Evolutionary conservation across 495 filamentous ascomycete species (phyloP), one percentile per base, ranked within the genome.

Genomic region (Penicillium turbatum): DNA sequence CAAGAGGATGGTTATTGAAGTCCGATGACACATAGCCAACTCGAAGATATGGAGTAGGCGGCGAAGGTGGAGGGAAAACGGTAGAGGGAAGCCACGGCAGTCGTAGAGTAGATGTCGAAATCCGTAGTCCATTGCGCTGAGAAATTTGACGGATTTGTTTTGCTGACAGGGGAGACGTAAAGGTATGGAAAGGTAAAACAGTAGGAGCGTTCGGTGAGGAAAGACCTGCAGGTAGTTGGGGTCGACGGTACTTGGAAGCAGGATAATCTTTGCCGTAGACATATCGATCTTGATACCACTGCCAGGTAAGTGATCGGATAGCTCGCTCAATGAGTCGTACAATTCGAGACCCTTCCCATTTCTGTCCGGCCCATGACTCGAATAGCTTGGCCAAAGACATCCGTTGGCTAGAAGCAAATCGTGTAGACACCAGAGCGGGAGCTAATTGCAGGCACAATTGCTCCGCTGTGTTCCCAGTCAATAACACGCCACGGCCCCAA

Each of bases 1-100:
- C 93, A 36, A 99, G 78, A 30, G 93, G 93, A 63, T 99, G 93
- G 65, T 99, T 99, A 65, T 99, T 99, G 72, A 99, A 99, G 67
- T 99, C 93, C 0, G 92, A 97, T 2, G 93, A 97, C 27, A 99
- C 85, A 65, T 99, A 99, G 40, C 93, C 93, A 48, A 99, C 85
- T 57, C 88, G 89, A 34, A 99, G 82, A 54, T 86, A 82, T 0
- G 93, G 91, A 27, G 75, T 77, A 10, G 93, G 95, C 7, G 93
- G 92, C 5, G 80, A 65, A 0, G 93, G 93, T 6, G 93, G 93
- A 11, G 82, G 79, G 62, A 88, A 97, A 2, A 97, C 88, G 5
- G 82, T 84, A 32, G 72, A 57, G 12, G 92, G 89, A 43, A 97
- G 80, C 93, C 93, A 99, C 0, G 88, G 81, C 1, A 90, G 81